Base-by-base conservation (phyloP, 371 early-diverging fungal genomes). In the Mortierella sp. region DNA sequence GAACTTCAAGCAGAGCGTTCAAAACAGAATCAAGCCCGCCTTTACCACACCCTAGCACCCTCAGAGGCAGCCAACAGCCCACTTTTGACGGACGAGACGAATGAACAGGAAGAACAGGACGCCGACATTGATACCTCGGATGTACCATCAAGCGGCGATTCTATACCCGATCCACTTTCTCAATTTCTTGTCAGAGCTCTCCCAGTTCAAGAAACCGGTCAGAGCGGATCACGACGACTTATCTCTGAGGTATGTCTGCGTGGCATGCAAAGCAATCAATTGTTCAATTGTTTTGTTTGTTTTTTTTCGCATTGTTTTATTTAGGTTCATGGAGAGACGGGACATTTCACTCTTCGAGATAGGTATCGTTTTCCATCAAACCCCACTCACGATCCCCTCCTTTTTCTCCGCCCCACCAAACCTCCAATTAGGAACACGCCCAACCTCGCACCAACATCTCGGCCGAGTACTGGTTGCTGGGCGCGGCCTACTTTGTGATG, bases 401-500 rank as follows among this genome's bases (percentile, higher is more conserved):
- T 11, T 24, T 70, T n/a, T 40, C 24, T 13, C 5, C 34, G 24
- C 43, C 58, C 63, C 45, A 41, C 47, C 22, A 61, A 34, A 5
- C 64, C 9, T 65, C 40, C 24, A 40, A 34, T 31, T 66, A 78
- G 85, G 79, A 58, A 44, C 65, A 65, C 41, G 70, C 70, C 4
- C 74, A 73, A n/a, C 77, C 73, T n/a, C 43, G 53, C 26, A 70
- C 81, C 44, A 83, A 79, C 22, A 76, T 87, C 34, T 76, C 81
- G 9, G 83, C 87, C 11, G 88, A 89, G 50, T 76, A 77, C 58
- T 71, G 86, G 73, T 67, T 88, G 4, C 76, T 89, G 19, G 76
- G 69, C 10, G 77, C 92, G 65, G 87, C 86, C 39, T 93, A 91
- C 70, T 66, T 90, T 44, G 81, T 88, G 64, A 89, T 89, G 41